Base-by-base conservation (phyloP, 2,329 filamentous ascomycete species). In the Colletotrichum incanum region DNA sequence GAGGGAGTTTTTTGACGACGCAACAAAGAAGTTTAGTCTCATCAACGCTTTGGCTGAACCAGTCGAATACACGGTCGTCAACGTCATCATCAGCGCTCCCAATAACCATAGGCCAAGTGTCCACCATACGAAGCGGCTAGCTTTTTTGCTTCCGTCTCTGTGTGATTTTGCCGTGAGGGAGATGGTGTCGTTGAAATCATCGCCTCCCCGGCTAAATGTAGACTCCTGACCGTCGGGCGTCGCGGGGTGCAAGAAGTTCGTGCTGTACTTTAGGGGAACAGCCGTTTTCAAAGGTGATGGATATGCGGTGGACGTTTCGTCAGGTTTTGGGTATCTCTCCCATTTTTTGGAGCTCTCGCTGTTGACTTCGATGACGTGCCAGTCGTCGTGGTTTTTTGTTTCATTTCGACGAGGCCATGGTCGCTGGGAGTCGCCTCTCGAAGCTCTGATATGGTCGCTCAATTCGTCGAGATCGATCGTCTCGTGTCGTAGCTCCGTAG, bases 31-130 rank as follows among this genome's bases (percentile, higher is more conserved):
- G 14, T 47, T 52, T 59, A 60, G 54, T 45, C 59, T 54, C 69
- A 72, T 72, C 54, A 72, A 20, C 8, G 65, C 65, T 45, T 65
- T 72, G n/a, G 69, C 69, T 7, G 69, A 72, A 18, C 69, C 65
- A 5, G 69, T 60, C 69, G 69, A 72, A 45, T 72, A 72, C 47
- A 72, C 7, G 11, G 58, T 54, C 54, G 69, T 72, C 45, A 72
- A 28, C 39, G 60, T 59, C 59, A 69, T 37, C 69, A 72, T 60
- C 52, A 72, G 18, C 20, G 26, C 69, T 1, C 50, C 58, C 3
- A 72, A 26, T 12, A 64, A 14, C 69, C 69, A 72, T 12, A 72
- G 45, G 4, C 58, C 66, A 14, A 68, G 23, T 3, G 69, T 72
- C 65, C 59, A 72, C 69, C 69, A 72, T 28, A 69, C 65, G 59